A percentile compares a stretch with the other conserved stretches of the same genome.
These are phyloP conservation scores for Moesziomyces parantarcticus DNA, from an alignment of 1,284 basidiomycete genomes.

Conservation along the genomic window DNA sequence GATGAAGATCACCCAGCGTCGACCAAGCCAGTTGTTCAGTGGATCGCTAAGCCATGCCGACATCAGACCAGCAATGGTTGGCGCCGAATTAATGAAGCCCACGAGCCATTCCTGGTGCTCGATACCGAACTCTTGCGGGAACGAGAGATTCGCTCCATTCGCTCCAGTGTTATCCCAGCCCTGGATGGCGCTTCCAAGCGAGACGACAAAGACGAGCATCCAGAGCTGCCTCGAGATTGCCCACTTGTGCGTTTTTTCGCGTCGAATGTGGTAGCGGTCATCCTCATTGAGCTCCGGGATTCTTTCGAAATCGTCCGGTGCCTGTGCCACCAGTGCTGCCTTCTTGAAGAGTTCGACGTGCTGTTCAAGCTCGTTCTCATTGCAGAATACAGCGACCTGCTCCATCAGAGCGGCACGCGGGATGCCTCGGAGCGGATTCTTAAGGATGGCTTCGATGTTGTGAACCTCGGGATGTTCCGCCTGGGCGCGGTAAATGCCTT, in stretches of 20 bases:
- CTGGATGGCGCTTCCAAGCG: slow-evolving; percentile 77
- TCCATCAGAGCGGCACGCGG: neutral
- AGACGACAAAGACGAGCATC: slow-evolving; percentile 76
- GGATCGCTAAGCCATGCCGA: slow-evolving; percentile 77
- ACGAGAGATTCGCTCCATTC: slow-evolving; percentile 72
- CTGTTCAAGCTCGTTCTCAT: slow-evolving; percentile 34
- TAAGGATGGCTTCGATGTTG: slow-evolving; percentile 4
- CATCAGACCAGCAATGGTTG: slow-evolving; percentile 1
- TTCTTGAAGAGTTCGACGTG: slow-evolving; percentile 41
- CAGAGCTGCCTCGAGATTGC: slow-evolving; percentile 52
- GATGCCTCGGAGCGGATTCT: slow-evolving; percentile 9
- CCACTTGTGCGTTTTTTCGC: slow-evolving; percentile 74
- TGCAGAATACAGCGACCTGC: slow-evolving; percentile 1
- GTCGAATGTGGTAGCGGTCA: slow-evolving; percentile 71
- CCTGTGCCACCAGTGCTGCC: slow-evolving; percentile 54
- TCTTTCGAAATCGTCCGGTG: slow-evolving; percentile 70
- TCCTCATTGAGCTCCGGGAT: slow-evolving; percentile 73
- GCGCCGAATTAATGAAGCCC: neutral
- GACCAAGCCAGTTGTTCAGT: slow-evolving; percentile 76
- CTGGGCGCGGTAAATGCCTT: neutral
- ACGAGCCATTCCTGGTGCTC: slow-evolving; percentile 14
- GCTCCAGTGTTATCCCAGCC: slow-evolving; percentile 78
- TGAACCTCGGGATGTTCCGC: neutral
- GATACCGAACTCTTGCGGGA: slow-evolving; percentile 75
- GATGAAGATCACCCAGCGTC: slow-evolving; percentile 77